These are phyloP conservation scores for Coprinopsis marcescibilis DNA, from an alignment of 768 basidiomycete species.

Conservation along the genomic window DNA sequence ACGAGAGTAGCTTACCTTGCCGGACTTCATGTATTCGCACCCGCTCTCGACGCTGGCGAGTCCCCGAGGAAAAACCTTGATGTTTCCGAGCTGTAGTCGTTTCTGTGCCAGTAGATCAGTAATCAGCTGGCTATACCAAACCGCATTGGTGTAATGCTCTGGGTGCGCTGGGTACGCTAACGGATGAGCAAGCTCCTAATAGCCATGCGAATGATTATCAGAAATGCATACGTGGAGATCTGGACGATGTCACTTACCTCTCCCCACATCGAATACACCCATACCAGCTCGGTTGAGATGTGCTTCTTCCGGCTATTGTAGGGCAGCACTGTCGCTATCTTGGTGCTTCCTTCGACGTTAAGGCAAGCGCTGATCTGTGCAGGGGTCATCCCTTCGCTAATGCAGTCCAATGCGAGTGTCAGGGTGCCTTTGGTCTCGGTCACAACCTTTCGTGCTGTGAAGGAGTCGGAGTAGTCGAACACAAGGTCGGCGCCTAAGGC, in stretches of 20 bases:
- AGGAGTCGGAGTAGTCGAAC: slow-evolving; percentile 31
- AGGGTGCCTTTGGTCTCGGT: slow-evolving; percentile 19
- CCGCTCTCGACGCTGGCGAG: slow-evolving; percentile 13
- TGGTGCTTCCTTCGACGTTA: slow-evolving; percentile 18
- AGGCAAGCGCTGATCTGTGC: slow-evolving; percentile 18
- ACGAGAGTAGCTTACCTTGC: neutral
- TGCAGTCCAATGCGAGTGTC: slow-evolving; percentile 22
- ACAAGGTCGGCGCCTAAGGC: slow-evolving; percentile 33
- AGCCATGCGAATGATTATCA: neutral
- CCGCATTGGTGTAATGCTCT: slow-evolving; percentile 14
- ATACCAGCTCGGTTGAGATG: slow-evolving; percentile 16
- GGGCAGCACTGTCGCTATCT: slow-evolving; percentile 19
- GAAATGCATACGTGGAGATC: neutral
- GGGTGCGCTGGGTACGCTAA: slow-evolving; percentile 2
- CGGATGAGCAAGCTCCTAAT: neutral
- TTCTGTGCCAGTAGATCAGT: slow-evolving; percentile 12
- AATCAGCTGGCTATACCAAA: slow-evolving; percentile 14
- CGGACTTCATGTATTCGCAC: neutral
- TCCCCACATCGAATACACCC: slow-evolving; percentile 18
- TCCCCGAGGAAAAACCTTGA: slow-evolving; percentile 17
- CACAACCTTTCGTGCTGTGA: slow-evolving; percentile 21
- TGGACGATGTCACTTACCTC: slow-evolving; percentile 12
- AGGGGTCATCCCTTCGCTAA: slow-evolving; percentile 21
- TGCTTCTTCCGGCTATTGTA: slow-evolving; percentile 16
- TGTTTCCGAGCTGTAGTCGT: slow-evolving; percentile 13